phyloP scores from a whole-genome alignment of 305 asterid species.

The Solanum hybrid region DNA sequence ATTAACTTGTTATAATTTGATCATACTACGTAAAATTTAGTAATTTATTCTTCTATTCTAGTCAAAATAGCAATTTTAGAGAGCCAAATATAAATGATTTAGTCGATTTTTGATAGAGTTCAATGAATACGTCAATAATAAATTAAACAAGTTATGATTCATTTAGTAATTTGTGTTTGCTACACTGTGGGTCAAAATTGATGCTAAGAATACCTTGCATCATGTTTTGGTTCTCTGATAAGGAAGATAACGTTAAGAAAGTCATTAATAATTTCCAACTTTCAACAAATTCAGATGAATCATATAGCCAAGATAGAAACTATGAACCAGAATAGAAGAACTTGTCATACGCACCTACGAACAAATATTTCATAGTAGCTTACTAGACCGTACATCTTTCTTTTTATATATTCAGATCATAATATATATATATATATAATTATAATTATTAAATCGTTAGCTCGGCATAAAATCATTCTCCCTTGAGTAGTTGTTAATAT shows the following conservation, averaged over 20 bases:
- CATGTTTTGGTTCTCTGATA: neutral
- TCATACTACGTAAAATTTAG: no score
- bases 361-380: no score
- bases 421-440: no score
- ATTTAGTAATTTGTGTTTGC: neutral
- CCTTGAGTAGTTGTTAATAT: neutral
- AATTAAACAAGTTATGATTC: neutral
- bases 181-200: neutral
- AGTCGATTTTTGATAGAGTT: neutral
- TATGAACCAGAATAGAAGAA: no score
- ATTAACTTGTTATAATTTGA: no score
- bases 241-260: neutral
- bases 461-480: neutral
- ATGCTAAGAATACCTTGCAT: neutral
- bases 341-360: no score
- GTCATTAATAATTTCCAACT: no score
- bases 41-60: neutral
- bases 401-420: no score
- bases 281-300: no score
- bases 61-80: neutral
- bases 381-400: no score
- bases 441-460: neutral
- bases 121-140: neutral
- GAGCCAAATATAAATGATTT: neutral
- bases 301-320: no score